phyloP scores from a whole-genome alignment of 1,139 yeast genomes.

The Lodderomyces pseudojiufengensis region DNA sequence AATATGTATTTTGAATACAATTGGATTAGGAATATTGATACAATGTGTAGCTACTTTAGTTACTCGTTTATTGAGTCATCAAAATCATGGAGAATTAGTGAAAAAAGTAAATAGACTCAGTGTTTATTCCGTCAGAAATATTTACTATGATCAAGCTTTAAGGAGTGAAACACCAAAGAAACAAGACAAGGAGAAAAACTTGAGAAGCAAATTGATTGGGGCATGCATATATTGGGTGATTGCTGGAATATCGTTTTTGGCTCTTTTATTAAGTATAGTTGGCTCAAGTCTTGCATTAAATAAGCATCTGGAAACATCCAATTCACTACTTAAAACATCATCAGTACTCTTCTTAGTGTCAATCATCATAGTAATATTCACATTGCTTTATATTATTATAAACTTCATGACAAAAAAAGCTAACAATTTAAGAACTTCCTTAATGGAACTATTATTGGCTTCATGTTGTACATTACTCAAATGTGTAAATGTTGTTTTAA shows the following conservation, averaged over 20 bases:
- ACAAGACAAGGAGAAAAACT: conserved; percentile 1
- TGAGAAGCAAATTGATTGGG: no score
- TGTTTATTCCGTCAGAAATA: no score
- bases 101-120: no score
- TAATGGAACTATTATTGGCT: conserved; percentile 3
- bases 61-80: conserved; percentile 7
- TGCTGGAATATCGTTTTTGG: conserved; percentile 6
- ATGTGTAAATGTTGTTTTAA: conserved; percentile 7
- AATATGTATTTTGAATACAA: conserved; percentile 12
- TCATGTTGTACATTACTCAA: conserved; percentile 6
- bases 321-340: conserved; percentile 6
- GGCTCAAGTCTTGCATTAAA: conserved; percentile 5
- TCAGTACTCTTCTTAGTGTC: conserved; percentile 8
- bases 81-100: no score
- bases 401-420: background rate
- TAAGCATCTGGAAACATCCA: background rate
- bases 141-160: background rate
- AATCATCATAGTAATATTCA: conserved; percentile 4
- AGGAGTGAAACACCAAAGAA: background rate
- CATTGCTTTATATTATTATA: conserved; percentile 2
- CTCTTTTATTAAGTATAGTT: conserved; percentile 6
- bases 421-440: background rate
- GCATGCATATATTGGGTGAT: conserved; percentile 3
- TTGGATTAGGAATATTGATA: conserved; percentile 10
- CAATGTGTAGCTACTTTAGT: conserved; percentile 8